Evolutionary conservation across 805 yeast species (phyloP), one percentile per base, ranked within the genome.

Genomic region (Torulaspora maleeae): DNA sequence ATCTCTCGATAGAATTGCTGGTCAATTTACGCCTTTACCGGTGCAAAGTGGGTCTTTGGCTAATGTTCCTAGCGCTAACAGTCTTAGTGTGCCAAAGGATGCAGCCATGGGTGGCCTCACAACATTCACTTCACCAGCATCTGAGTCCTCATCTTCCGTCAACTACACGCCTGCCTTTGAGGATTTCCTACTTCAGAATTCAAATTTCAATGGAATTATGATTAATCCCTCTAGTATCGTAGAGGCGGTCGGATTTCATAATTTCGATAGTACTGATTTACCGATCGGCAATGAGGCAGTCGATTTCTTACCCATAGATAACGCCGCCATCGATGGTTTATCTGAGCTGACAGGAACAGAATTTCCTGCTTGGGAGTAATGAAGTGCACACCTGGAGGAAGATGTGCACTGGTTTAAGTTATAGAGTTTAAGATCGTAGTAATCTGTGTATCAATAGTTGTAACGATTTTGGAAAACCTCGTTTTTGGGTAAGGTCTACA

Each of bases 121-220:
- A 9, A 33, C 44, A 3, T 44, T 48, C n/a, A 45, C 46, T 10
- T 57, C 59, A 11, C 60, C 60, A 16, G 50, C 50, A 16, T 59
- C 56, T 13, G 63, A 55, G 29, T 36, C 43, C 12, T 52, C 59
- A 3, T 52, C 54, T 15, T 42, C 50, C 16, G 50, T 47, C 4
- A 52, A 58, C 15, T 49, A 54, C 20, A 53, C 60, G 2, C 68
- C 66, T n/a, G 64, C 60, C 28, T 63, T 63, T 35, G 68, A 64
- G 37, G 69, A 64, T 44, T 64, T 64, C 44, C 53, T 63, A 47
- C 54, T 55, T 45, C 64, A 62, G 36, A 60, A 57, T 28, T 53
- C 66, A 11, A 58, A 59, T 29, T 55, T 63, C 19, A 60, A 58
- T 38, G 67, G 64, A 15, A 49, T 63, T 16, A 54, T 61, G 54